These are phyloP conservation scores for Erysimum cheiranthoides DNA, from an alignment of 345 rosid genomes.

Conservation along the genomic window DNA sequence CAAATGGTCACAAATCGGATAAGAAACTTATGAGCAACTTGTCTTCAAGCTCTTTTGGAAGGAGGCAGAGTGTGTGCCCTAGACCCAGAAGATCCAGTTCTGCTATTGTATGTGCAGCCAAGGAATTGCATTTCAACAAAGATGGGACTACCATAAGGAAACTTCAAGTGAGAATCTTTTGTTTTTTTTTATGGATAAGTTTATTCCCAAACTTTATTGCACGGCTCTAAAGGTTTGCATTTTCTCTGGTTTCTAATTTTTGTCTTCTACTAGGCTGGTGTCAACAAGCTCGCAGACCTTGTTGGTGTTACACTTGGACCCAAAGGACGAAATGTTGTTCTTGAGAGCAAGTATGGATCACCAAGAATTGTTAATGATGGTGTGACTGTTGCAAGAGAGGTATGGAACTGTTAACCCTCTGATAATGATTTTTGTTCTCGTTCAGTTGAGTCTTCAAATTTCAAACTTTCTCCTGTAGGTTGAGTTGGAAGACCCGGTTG, in stretches of 20 bases:
- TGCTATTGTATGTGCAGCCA: slow-evolving; percentile 77
- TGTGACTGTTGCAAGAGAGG: slow-evolving; percentile 98
- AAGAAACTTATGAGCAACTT: slow-evolving; percentile 65
- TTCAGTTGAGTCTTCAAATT: neutral
- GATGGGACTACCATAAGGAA: slow-evolving; percentile 90
- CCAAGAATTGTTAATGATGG: slow-evolving; percentile 98
- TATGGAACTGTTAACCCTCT: slow-evolving; percentile 21
- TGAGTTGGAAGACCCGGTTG: slow-evolving; percentile 97
- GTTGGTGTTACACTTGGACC: slow-evolving; percentile 99
- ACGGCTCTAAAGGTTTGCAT: neutral
- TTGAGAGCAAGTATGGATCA: slow-evolving; percentile 98
- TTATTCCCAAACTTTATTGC: neutral
- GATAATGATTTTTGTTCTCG: neutral
- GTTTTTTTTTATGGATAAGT: neutral
- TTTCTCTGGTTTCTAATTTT: slow-evolving; percentile 5
- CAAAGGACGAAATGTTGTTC: slow-evolving; percentile 94
- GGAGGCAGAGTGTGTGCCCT: slow-evolving; percentile 57
- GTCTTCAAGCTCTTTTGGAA: slow-evolving; percentile 63
- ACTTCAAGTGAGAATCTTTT: slow-evolving; percentile 69
- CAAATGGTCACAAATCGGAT: slow-evolving; percentile 59
- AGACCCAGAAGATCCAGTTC: slow-evolving; percentile 52
- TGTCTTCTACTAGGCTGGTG: slow-evolving; percentile 68
- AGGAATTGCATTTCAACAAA: slow-evolving; percentile 93
- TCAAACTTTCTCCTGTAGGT: slow-evolving; percentile 53
- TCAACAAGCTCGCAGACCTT: slow-evolving; percentile 96